Conservation (phyloP, 139 green algal species). For the Pleodorina starrii region DNA sequence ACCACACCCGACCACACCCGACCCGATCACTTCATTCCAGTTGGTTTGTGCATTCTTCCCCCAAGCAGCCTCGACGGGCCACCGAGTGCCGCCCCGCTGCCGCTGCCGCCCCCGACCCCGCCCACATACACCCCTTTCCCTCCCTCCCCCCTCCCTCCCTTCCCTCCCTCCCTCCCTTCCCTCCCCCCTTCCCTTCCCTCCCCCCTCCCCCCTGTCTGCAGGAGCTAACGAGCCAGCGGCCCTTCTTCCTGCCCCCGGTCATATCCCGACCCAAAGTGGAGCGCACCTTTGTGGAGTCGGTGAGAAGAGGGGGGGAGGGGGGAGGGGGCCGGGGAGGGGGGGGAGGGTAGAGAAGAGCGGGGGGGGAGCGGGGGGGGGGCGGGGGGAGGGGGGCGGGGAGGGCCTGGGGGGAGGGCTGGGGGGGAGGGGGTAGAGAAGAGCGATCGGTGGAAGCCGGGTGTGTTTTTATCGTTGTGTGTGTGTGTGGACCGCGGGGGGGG, state of each 20-base stretch:
- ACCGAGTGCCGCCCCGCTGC: no score
- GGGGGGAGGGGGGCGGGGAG: not conserved
- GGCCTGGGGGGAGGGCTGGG: not conserved
- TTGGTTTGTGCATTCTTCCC: no score
- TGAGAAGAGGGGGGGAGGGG: not conserved
- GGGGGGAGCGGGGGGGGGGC: no score
- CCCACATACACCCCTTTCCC: no score
- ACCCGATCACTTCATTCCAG: no score
- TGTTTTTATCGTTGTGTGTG: no score
- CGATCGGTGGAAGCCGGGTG: no score
- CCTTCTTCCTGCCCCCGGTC: conserved; percentile 59
- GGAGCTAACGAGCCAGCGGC: conserved; percentile 47
- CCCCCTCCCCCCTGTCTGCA: not conserved
- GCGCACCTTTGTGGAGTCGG: conserved; percentile 10
- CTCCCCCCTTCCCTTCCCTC: not conserved
- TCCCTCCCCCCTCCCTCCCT: no score
- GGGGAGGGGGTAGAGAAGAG: not conserved
- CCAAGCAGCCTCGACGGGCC: no score
- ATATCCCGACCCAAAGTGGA: conserved; percentile 4
- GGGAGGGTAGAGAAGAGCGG: not conserved
- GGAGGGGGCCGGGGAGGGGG: not conserved
- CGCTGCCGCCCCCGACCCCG: no score
- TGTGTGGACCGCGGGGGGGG: no score
- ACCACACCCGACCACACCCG: no score
- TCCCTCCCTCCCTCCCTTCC: not conserved